Percentiles rank a stretch among this genome's conserved stretches.
These are phyloP conservation scores for Moniliella sp. DNA, from an alignment of 1,284 basidiomycete species.

Conservation along the genomic window DNA sequence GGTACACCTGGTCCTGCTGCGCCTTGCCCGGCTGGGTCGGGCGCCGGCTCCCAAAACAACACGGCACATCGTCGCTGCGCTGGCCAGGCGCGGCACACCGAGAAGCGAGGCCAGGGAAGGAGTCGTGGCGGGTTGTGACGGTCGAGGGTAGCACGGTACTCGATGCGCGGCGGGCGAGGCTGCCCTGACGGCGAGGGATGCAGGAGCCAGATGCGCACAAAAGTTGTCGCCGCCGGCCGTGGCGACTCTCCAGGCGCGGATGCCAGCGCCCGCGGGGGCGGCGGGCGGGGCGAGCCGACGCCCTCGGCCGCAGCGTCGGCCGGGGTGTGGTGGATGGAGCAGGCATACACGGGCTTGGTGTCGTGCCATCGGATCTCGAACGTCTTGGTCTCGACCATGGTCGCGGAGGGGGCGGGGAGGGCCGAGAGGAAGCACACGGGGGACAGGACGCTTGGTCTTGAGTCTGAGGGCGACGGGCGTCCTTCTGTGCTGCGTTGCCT, in stretches of 20 bases:
- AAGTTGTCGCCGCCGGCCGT: constrained; percentile 94
- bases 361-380: constrained; percentile 34
- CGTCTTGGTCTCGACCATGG: constrained; percentile 29
- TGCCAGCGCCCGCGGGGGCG: constrained; percentile 29
- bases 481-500: too few species aligned
- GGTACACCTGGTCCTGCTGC: too few species aligned
- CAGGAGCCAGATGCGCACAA: too few species aligned
- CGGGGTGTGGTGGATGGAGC: constrained; percentile 27
- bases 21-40: too few species aligned
- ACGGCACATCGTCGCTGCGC: constrained; percentile 21
- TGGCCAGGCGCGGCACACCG: constrained; percentile 85
- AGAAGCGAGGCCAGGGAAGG: too few species aligned
- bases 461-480: too few species aligned
- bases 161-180: constrained; percentile 66
- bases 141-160: constrained; percentile 78
- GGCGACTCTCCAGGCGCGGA: constrained; percentile 57
- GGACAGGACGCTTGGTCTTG: too few species aligned
- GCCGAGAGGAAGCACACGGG: too few species aligned
- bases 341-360: constrained; percentile 30
- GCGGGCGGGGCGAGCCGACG: too few species aligned
- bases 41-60: too few species aligned
- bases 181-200: too few species aligned
- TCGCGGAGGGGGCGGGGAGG: constrained; percentile 1
- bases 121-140: constrained; percentile 80
- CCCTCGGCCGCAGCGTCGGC: constrained; percentile 14